Percentiles rank a stretch among this genome's conserved stretches.
Conservation (phyloP, 768 basidiomycete genomes). For the Naganishia vaughanmartiniae region DNA sequence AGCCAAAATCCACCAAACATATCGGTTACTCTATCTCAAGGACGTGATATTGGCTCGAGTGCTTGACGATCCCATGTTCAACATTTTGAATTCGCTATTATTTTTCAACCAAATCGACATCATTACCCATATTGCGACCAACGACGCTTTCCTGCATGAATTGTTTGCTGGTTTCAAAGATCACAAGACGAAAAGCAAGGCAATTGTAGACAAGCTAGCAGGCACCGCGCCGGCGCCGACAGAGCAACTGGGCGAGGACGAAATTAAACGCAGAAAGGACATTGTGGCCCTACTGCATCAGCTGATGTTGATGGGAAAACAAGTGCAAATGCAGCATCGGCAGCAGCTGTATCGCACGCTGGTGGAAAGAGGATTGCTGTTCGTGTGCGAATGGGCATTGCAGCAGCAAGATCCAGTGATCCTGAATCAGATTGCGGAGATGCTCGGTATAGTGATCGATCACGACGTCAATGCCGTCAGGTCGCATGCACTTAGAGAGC, state of each 20-base stretch:
- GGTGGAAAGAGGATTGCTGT: conserved; percentile 81
- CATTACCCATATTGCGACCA: conserved; percentile 79
- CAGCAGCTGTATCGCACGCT: conserved; percentile 80
- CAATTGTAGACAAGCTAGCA: neutral
- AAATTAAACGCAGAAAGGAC: conserved; percentile 59
- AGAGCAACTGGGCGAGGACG: conserved; percentile 2
- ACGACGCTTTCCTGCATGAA: conserved; percentile 70
- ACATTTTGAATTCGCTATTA: conserved; percentile 92
- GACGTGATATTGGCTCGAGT: conserved; percentile 94
- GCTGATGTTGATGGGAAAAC: conserved; percentile 92
- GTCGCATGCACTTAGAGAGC: conserved; percentile 77
- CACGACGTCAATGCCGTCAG: conserved; percentile 86
- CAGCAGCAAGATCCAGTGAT: conserved; percentile 62
- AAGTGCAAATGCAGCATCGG: conserved; percentile 83
- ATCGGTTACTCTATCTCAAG: conserved; percentile 93
- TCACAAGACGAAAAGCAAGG: conserved; percentile 12
- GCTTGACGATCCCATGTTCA: conserved; percentile 94
- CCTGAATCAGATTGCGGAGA: conserved; percentile 78
- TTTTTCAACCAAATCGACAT: conserved; percentile 99
- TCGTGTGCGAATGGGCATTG: conserved; percentile 90
- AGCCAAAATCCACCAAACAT: conserved; percentile 92
- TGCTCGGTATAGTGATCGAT: conserved; percentile 79
- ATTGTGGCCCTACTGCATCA: conserved; percentile 87
- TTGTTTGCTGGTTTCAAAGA: conserved; percentile 59
- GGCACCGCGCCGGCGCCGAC: neutral